Evolutionary conservation across 805 yeast genomes (phyloP).

Genomic region (Teunomyces cretensis): DNA sequence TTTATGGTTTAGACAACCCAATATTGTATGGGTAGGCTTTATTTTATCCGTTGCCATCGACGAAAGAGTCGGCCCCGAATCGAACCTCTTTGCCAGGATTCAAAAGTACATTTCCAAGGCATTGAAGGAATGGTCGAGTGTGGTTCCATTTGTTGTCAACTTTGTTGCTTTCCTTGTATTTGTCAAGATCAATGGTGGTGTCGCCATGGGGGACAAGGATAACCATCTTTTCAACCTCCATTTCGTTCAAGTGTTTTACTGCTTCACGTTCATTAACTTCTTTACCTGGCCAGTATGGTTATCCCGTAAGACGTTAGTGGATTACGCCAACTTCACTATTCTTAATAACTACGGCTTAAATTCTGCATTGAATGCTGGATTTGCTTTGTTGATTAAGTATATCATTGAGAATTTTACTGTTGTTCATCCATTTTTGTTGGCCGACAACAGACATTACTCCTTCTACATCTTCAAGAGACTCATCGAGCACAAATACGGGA

Average conservation of each 20-base stretch:
- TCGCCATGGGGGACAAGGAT: conserved; percentile 87
- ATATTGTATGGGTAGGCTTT: conserved; percentile 80
- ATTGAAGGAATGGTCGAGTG: conserved; percentile 17
- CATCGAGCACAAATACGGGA: conserved; percentile 48
- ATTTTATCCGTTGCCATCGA: conserved; percentile 57
- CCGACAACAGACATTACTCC: conserved; percentile 92
- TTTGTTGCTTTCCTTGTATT: conserved; percentile 56
- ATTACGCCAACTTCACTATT: conserved; percentile 37
- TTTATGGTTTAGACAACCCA: conserved; percentile 84
- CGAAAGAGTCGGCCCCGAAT: conserved; percentile 25
- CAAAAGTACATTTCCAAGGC: conserved; percentile 14
- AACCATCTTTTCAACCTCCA: conserved; percentile 77
- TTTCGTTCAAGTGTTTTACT: conserved; percentile 79
- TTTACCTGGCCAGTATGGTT: conserved; percentile 79
- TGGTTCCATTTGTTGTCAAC: conserved; percentile 55
- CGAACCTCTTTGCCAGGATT: conserved; percentile 17
- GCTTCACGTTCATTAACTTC: conserved; percentile 58
- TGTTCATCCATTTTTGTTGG: conserved; percentile 85
- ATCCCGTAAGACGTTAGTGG: conserved; percentile 37
- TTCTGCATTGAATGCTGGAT: conserved; percentile 13
- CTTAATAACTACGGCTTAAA: conserved; percentile 19
- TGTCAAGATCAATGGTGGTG: conserved; percentile 69
- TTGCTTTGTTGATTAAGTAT: conserved; percentile 35
- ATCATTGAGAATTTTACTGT: conserved; percentile 62
- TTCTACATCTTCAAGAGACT: conserved; percentile 79